Conservation (phyloP, 192 early-diverging fungal genomes). For the Backusella parvicylindrica region DNA sequence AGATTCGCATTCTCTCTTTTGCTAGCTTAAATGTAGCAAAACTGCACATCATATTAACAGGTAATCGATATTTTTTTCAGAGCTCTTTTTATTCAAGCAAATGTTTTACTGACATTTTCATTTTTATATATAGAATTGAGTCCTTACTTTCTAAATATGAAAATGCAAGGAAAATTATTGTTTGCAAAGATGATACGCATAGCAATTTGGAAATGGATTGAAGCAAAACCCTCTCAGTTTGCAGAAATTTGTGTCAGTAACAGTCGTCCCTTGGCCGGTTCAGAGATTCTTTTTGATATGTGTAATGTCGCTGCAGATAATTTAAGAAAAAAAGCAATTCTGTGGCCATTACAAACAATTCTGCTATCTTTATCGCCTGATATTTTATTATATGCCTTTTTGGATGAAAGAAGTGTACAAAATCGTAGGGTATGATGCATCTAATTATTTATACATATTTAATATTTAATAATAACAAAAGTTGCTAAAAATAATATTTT, state of each 20-base stretch:
- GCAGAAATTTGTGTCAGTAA: conserved; percentile 62
- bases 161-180: conserved; percentile 62
- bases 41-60: conserved; percentile 56
- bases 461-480: background rate
- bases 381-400: conserved; percentile 59
- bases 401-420: conserved; percentile 31
- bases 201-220: conserved; percentile 91
- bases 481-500: background rate
- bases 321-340: conserved; percentile 59
- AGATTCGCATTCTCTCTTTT: conserved; percentile 14
- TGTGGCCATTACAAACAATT: conserved; percentile 86
- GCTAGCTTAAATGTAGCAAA: conserved; percentile 33
- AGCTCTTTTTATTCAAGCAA: conserved; percentile 26
- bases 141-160: conserved; percentile 54
- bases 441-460: background rate
- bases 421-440: conserved; percentile 20
- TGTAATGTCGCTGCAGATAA: conserved; percentile 52
- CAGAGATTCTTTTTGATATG: conserved; percentile 74
- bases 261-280: conserved; percentile 51
- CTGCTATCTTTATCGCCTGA: conserved; percentile 87
- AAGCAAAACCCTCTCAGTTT: conserved; percentile 78
- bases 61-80: conserved; percentile 42
- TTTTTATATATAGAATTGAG: conserved; percentile 39
- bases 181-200: conserved; percentile 72
- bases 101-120: conserved; percentile 14